These are phyloP conservation scores for Parasitella parasitica DNA, from an alignment of 371 early-diverging fungal genomes.

Conservation along the genomic window DNA sequence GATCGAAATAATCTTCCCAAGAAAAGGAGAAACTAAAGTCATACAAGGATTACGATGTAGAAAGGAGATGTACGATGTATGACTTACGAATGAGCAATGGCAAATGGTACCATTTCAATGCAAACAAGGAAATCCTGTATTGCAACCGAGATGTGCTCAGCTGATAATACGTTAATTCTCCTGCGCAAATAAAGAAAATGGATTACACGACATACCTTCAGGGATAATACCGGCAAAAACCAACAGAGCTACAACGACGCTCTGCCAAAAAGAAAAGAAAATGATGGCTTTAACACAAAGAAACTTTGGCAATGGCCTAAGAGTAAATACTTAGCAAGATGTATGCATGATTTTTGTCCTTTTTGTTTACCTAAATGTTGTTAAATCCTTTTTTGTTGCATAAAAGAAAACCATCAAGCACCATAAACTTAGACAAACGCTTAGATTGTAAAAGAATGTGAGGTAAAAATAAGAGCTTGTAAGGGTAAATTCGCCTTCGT, in stretches of 20 bases:
- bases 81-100: slow-evolving; percentile 76
- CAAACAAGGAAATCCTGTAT: slow-evolving; percentile 92
- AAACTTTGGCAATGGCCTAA: slow-evolving; percentile 90
- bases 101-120: slow-evolving; percentile 87
- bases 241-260: slow-evolving; percentile 82
- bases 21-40: slow-evolving; percentile 65
- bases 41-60: background rate
- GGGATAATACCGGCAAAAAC: slow-evolving; percentile 74
- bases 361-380: slow-evolving; percentile 66
- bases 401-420: slow-evolving; percentile 88
- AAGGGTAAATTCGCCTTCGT: slow-evolving; percentile 79
- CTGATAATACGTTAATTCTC: slow-evolving; percentile 13
- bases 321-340: background rate
- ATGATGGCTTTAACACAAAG: slow-evolving; percentile 92
- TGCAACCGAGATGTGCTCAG: slow-evolving; percentile 81
- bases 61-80: background rate
- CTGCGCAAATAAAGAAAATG: background rate
- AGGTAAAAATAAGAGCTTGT: slow-evolving; percentile 80
- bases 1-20: slow-evolving; percentile 70
- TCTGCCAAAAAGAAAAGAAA: slow-evolving; percentile 97
- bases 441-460: slow-evolving; percentile 82
- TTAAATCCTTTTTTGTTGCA: slow-evolving; percentile 80
- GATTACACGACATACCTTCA: slow-evolving; percentile 45
- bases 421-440: slow-evolving; percentile 83
- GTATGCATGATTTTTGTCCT: background rate